Evolutionary conservation across 805 yeast species (phyloP).

Genomic region (Clavispora phyllophila): DNA sequence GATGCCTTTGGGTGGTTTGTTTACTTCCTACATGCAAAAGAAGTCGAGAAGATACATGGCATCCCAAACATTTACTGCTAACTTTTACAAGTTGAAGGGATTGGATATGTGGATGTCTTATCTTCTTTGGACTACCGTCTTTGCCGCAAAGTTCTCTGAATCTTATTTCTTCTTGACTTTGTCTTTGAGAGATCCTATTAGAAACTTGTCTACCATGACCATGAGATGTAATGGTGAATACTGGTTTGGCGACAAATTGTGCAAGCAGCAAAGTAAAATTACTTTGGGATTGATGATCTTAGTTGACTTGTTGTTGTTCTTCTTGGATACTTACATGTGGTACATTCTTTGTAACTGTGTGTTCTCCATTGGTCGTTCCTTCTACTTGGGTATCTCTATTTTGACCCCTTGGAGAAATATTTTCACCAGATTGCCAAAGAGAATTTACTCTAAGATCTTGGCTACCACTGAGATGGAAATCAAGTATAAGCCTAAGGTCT

Average conservation of each 20-base stretch:
- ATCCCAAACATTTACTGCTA: slow-evolving; percentile 93
- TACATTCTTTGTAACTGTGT: slow-evolving; percentile 92
- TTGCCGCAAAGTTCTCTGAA: slow-evolving; percentile 79
- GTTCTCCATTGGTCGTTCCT: slow-evolving; percentile 95
- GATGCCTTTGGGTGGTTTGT: slow-evolving; percentile 96
- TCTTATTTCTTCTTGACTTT: slow-evolving; percentile 75
- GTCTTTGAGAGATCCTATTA: slow-evolving; percentile 83
- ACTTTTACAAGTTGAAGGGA: slow-evolving; percentile 74
- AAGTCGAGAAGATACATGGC: slow-evolving; percentile 85
- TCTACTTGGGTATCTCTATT: slow-evolving; percentile 97
- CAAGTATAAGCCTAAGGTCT: slow-evolving; percentile 96
- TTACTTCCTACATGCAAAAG: slow-evolving; percentile 87
- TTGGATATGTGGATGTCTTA: slow-evolving; percentile 96
- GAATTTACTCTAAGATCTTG: slow-evolving; percentile 95
- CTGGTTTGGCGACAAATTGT: slow-evolving; percentile 74
- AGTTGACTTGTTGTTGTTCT: slow-evolving; percentile 91
- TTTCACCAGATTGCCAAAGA: slow-evolving; percentile 95
- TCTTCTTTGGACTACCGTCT: slow-evolving; percentile 83
- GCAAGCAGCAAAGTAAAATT: slow-evolving; percentile 83
- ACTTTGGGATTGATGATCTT: slow-evolving; percentile 89
- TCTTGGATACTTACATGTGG: slow-evolving; percentile 99
- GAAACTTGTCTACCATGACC: slow-evolving; percentile 74
- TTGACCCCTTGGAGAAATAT: slow-evolving; percentile 99
- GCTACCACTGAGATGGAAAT: slow-evolving; percentile 99
- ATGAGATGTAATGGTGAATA: slow-evolving; percentile 96